Evolutionary conservation across 176 grass and related monocot species (phyloP).

Genomic region (Echinochloa phyllopogon): DNA sequence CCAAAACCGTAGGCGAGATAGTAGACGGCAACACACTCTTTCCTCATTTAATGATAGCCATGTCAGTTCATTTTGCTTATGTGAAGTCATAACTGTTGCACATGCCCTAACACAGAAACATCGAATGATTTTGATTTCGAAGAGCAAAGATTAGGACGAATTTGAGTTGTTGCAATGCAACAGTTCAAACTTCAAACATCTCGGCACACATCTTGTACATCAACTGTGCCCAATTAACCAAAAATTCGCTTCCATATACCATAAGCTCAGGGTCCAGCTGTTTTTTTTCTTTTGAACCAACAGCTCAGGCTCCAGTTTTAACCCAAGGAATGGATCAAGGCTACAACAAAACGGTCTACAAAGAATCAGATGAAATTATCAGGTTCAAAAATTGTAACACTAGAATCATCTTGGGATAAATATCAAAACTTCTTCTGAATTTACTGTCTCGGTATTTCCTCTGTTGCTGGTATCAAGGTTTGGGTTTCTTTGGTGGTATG

Average conservation of each 20-base stretch:
- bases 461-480: conserved; percentile 10
- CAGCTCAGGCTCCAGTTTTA: not conserved
- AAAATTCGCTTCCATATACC: not conserved
- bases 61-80: too few species aligned
- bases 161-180: not conserved
- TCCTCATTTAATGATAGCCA: too few species aligned
- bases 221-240: not conserved
- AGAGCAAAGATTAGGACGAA: not conserved
- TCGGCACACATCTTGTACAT: not conserved
- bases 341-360: not conserved
- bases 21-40: too few species aligned
- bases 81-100: too few species aligned
- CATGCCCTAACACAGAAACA: not conserved
- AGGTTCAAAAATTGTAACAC: not conserved
- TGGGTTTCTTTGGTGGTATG: conserved; percentile 37
- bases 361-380: conserved; percentile 13
- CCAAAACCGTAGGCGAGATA: too few species aligned
- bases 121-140: not conserved
- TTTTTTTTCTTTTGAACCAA: too few species aligned
- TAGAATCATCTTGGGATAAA: not conserved
- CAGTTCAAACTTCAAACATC: not conserved
- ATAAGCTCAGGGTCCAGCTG: not conserved
- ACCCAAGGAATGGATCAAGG: conserved; percentile 17
- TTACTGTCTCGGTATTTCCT: conserved; percentile 36
- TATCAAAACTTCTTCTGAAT: conserved; percentile 40